Percentiles rank a stretch among this genome's conserved stretches.
Conservation (phyloP, 805 yeast species). For the Candida montana region DNA sequence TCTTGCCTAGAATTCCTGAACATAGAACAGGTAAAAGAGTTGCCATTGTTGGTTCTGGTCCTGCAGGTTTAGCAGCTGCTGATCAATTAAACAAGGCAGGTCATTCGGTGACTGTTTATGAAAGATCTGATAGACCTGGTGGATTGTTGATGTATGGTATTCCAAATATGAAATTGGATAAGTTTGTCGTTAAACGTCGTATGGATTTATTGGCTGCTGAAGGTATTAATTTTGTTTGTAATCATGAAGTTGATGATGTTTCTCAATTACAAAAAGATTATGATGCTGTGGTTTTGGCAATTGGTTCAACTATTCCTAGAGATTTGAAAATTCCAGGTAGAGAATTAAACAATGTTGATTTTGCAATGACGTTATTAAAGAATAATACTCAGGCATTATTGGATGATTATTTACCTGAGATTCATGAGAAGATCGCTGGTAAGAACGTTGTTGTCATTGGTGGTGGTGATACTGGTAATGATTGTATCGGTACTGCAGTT, state of each 20-base stretch:
- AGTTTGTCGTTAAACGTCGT: constrained; percentile 88
- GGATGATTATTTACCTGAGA: constrained; percentile 72
- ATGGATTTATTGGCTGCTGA: constrained; percentile 85
- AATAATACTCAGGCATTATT: constrained; percentile 87
- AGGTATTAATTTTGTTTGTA: constrained; percentile 75
- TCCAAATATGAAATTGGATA: constrained; percentile 97
- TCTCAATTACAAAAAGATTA: constrained; percentile 56
- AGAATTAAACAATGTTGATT: constrained; percentile 81
- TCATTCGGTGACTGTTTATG: constrained; percentile 85
- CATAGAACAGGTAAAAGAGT: constrained; percentile 78
- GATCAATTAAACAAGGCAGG: constrained; percentile 97
- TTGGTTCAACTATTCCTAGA: constrained; percentile 95
- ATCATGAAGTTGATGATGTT: constrained; percentile 78
- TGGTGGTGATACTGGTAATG: constrained; percentile 99
- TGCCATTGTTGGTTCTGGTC: constrained; percentile 94
- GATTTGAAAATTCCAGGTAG: constrained; percentile 94
- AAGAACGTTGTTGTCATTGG: constrained; percentile 95
- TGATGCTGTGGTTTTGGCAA: constrained; percentile 87
- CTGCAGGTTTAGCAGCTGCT: constrained; percentile 94
- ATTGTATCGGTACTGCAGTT: constrained; percentile 94
- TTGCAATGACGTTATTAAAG: constrained; percentile 88
- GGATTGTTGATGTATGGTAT: constrained; percentile 98
- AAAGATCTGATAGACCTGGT: constrained; percentile 93
- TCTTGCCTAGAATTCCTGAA: constrained; percentile 74
- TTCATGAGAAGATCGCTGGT: constrained; percentile 66